A percentile compares a stretch with the other conserved stretches of the same genome.
These are phyloP conservation scores for Metarhizium brunneum DNA, from an alignment of 2,329 filamentous ascomycete species.

Conservation along the genomic window DNA sequence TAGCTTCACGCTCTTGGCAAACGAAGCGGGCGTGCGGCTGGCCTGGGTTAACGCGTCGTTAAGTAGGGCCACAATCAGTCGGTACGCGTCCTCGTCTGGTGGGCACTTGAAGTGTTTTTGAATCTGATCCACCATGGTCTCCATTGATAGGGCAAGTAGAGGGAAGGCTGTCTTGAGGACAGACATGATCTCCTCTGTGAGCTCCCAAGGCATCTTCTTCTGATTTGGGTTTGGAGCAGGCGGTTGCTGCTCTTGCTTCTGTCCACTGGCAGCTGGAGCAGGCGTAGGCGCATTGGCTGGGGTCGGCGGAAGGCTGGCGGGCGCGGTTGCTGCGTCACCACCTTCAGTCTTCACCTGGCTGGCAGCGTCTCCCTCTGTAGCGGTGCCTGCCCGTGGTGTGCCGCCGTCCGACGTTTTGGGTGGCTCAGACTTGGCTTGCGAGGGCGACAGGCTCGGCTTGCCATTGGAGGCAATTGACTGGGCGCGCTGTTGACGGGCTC, in stretches of 20 bases:
- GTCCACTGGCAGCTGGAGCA: conserved; percentile 6
- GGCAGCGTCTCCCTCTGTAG: conserved; percentile 36
- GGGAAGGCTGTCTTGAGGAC: conserved; percentile 96
- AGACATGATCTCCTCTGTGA: conserved; percentile 91
- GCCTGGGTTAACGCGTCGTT: conserved; percentile 95
- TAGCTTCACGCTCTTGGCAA: conserved; percentile 84
- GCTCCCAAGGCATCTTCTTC: conserved; percentile 87
- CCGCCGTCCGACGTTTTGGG: conserved; percentile 23
- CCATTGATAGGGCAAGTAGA: conserved; percentile 91
- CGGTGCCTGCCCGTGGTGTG: conserved; percentile 40
- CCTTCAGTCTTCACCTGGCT: conserved; percentile 36
- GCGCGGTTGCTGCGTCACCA: conserved; percentile 21
- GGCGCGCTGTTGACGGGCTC: conserved; percentile 40
- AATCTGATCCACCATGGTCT: conserved; percentile 98
- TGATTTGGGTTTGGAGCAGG: conserved; percentile 19
- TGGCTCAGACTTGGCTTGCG: conserved; percentile 44
- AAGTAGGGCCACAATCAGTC: conserved; percentile 90
- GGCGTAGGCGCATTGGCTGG: conserved; percentile 17
- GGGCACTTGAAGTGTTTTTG: conserved; percentile 99
- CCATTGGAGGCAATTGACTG: conserved; percentile 34
- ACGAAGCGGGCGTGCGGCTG: conserved; percentile 74
- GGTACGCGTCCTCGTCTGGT: conserved; percentile 94
- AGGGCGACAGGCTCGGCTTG: conserved; percentile 38
- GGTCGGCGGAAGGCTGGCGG: conserved; percentile 14
- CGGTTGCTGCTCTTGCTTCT: conserved; percentile 15